Conservation (phyloP, 2,329 filamentous ascomycete species). For the Penicillium sp. region DNA sequence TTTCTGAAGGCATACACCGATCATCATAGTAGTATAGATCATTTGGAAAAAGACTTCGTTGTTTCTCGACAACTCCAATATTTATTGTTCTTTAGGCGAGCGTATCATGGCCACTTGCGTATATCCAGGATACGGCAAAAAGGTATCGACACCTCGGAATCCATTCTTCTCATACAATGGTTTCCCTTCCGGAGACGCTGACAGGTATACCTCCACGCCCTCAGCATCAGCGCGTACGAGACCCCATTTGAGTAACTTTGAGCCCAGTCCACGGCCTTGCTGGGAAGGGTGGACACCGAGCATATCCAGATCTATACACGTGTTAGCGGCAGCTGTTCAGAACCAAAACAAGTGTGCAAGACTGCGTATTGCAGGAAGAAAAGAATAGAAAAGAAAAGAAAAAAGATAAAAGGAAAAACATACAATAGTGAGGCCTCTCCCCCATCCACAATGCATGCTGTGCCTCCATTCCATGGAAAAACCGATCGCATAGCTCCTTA, state of each 20-base stretch:
- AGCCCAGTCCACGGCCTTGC: constrained; percentile 25
- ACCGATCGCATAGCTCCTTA: constrained; percentile 18
- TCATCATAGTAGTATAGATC: background rate
- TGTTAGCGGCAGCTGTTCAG: constrained; percentile 3
- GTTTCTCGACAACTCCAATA: background rate
- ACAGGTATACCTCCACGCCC: constrained; percentile 37
- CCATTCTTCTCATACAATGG: constrained; percentile 41
- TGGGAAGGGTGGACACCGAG: constrained; percentile 26
- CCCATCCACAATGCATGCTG: constrained; percentile 20
- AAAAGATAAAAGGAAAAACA: constrained; percentile 1
- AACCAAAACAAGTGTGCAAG: background rate
- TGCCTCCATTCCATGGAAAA: constrained; percentile 23
- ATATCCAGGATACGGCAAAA: constrained; percentile 18
- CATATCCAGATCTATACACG: constrained; percentile 25
- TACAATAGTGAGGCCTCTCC: constrained; percentile 27
- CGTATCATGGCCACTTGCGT: constrained; percentile 21
- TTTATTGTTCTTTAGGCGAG: background rate
- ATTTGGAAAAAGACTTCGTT: no score
- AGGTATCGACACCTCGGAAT: constrained; percentile 30
- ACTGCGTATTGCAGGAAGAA: background rate
- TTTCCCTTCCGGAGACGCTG: constrained; percentile 36
- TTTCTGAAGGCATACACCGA: no score
- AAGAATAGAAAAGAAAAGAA: background rate
- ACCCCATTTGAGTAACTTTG: constrained; percentile 37
- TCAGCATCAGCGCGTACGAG: constrained; percentile 37